Evolutionary conservation across 306 rosid species (phyloP), one percentile per base, ranked within the genome.

Genomic region (Albizia julibrissin): DNA sequence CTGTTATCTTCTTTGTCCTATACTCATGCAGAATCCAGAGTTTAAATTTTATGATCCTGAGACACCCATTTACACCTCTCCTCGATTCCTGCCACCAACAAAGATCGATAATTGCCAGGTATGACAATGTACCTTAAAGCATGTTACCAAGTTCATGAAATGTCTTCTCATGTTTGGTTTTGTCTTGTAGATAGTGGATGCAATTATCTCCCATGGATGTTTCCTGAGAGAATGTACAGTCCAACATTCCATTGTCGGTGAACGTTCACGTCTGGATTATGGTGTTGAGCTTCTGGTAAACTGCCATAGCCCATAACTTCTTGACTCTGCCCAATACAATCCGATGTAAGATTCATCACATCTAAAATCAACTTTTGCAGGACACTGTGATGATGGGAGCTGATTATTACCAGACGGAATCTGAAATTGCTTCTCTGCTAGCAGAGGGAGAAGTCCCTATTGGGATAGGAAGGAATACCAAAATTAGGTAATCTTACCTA

Each of bases 321-420:
- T 49, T 49, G 43, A 67, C 70, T 52, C 22, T 5, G 24, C 43
- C 21, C 40, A 27, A 56, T 50, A 72, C 72, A 24, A 27, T 39
- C 67, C 58, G 50, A 22, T 56, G 42, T 43, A 14, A n/a, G 69
- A 56, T 68, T 44, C 49, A 19, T 82, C 62, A 62, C 42, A 76
- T 76, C 34, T 75, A 52, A 33, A 43, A 76, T 65, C 49, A 31
- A 22, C 34, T 54, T 69, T 58, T 79, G n/a, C 87, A 93, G 98
- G 95, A 90, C 83, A 81, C 97, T 3, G 91, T 95, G 64, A 91
- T 95, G 98, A 88, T 95, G 97, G 98, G 98, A 81, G 98, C 98
- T 26, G 95, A 95, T 84, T 66, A 80, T 69, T 95, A 95, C 89
- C 97, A 95, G 91, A 95, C 98, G 21, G 98, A 95, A 86, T 67